Conservation (phyloP, 2,329 filamentous ascomycete genomes). For the Beauveria scarabaeidicola region DNA sequence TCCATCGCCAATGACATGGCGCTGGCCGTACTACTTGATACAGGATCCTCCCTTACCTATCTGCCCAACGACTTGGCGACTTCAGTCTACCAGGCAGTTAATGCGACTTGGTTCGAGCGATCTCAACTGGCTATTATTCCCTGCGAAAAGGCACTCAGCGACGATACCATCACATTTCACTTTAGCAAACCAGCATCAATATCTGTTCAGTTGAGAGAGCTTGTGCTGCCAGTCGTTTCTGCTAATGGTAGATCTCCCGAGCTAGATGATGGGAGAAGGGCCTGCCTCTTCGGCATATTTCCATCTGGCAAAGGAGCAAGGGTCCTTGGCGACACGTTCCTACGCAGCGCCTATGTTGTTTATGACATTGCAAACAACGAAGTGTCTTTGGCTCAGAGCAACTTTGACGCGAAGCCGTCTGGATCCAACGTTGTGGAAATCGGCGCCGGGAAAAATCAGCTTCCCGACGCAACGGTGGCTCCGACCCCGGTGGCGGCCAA, state of each 20-base stretch:
- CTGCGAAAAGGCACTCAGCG: slow-evolving; percentile 39
- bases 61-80: slow-evolving; percentile 49
- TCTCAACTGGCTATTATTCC: slow-evolving; percentile 53
- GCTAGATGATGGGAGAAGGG: slow-evolving; percentile 43
- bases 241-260: slow-evolving; percentile 37
- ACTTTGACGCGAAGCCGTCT: slow-evolving; percentile 43
- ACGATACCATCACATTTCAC: slow-evolving; percentile 37
- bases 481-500: slow-evolving; percentile 41
- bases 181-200: slow-evolving; percentile 45
- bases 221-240: slow-evolving; percentile 46
- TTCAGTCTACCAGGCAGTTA: slow-evolving; percentile 49
- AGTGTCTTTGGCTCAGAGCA: slow-evolving; percentile 61
- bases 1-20: slow-evolving; percentile 40
- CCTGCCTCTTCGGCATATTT: slow-evolving; percentile 61
- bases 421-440: slow-evolving; percentile 47
- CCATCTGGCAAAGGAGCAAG: slow-evolving; percentile 47
- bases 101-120: slow-evolving; percentile 47
- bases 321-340: slow-evolving; percentile 66
- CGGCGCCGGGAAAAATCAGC: slow-evolving; percentile 33
- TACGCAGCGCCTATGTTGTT: slow-evolving; percentile 66
- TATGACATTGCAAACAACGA: slow-evolving; percentile 66
- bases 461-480: slow-evolving; percentile 48
- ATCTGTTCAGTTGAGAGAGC: slow-evolving; percentile 47
- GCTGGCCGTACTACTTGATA: slow-evolving; percentile 60
- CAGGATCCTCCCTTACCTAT: slow-evolving; percentile 59